phyloP scores from a whole-genome alignment of 352 stramenopile species.

The Globisporangium heterothallicum region DNA sequence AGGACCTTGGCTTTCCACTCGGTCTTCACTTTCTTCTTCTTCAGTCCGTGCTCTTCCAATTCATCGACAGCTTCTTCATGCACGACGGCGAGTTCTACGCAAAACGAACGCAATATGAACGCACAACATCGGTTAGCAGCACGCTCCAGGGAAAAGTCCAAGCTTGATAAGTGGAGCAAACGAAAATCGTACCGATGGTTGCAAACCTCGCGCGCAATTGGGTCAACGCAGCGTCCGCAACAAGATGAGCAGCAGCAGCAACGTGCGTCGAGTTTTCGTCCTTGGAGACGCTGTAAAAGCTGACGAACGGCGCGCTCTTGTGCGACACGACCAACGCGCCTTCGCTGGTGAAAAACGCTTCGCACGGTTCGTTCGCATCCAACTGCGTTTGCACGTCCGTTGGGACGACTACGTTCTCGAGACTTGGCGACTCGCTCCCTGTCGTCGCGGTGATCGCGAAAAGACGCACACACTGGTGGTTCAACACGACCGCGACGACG shows the following conservation, averaged over 20 bases:
- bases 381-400: conserved; percentile 28
- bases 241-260: conserved; percentile 6
- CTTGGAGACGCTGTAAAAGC: conserved; percentile 41
- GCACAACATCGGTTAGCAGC: not conserved
- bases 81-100: conserved; percentile 37
- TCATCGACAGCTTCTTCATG: conserved; percentile 47
- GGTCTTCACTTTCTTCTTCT: conserved; percentile 80
- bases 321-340: conserved; percentile 49
- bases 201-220: conserved; percentile 41
- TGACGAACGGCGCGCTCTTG: conserved; percentile 55
- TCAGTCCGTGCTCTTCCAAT: conserved; percentile 50
- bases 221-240: conserved; percentile 22
- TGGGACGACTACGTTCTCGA: conserved; percentile 24
- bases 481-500: conserved; percentile 49
- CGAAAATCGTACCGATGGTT: conserved; percentile 40
- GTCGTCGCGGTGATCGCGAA: conserved; percentile 42
- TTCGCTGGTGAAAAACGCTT: conserved; percentile 42
- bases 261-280: conserved; percentile 14
- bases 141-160: not conserved
- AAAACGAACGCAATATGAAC: conserved; percentile 4
- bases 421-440: conserved; percentile 6
- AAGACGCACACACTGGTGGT: conserved; percentile 41
- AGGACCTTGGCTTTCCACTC: conserved; percentile 37
- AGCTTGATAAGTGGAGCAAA: not conserved
- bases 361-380: conserved; percentile 36